phyloP scores from a whole-genome alignment of 331 rosid genomes.

The Phaseolus coccineus region DNA sequence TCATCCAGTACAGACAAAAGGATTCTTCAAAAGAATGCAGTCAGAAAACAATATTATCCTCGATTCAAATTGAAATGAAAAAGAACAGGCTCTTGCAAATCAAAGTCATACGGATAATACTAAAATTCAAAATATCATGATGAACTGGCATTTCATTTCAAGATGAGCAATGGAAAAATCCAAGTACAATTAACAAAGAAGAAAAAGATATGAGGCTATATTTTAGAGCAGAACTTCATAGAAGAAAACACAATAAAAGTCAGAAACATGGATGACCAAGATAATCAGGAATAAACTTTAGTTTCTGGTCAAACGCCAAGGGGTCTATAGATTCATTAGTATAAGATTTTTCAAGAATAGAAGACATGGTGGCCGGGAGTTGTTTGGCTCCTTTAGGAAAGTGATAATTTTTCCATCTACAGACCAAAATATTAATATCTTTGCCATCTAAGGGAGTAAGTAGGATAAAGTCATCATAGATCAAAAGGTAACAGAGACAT shows the following conservation, averaged over 20 bases:
- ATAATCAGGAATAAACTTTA: conserved; percentile 18
- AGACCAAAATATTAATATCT: conserved; percentile 28
- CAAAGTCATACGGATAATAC: background rate
- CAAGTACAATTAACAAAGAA: background rate
- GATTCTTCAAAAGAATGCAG: conserved; percentile 13
- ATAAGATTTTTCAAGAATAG: background rate
- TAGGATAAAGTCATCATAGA: conserved; percentile 22
- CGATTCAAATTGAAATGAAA: background rate
- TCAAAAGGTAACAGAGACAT: conserved; percentile 34
- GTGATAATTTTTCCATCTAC: conserved; percentile 1
- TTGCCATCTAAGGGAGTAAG: conserved; percentile 1
- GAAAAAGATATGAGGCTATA: background rate
- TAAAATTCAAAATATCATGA: background rate
- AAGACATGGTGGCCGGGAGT: conserved; percentile 1
- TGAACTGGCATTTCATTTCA: conserved; percentile 22
- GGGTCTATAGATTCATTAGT: conserved; percentile 4
- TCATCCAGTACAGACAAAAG: conserved; percentile 8
- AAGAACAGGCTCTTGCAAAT: background rate
- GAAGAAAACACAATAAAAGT: background rate
- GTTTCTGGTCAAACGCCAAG: conserved; percentile 29
- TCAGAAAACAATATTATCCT: background rate
- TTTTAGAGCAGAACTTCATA: conserved; percentile 19
- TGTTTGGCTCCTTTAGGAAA: conserved; percentile 20
- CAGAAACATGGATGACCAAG: conserved; percentile 27
- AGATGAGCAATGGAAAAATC: background rate